Conservation (phyloP, 2,329 filamentous ascomycete species). For the Fusarium nelsonii region DNA sequence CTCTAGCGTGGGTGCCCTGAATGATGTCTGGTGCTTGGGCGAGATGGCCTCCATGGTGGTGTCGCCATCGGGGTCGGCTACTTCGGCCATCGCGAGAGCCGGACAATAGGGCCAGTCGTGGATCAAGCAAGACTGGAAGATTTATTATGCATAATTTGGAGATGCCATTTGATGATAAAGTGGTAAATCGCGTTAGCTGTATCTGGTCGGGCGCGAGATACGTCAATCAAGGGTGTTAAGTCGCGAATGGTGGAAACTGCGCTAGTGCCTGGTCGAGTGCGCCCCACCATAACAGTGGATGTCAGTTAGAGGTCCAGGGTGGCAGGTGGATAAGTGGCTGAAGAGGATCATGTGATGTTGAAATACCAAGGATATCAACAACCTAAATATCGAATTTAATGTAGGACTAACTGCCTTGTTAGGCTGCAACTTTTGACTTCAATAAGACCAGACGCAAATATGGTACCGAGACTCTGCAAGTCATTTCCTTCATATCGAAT, state of each 20-base stretch:
- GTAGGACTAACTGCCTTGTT: not conserved
- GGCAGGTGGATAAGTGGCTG: not conserved
- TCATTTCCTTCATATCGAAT: not conserved
- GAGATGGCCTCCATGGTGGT: constrained; percentile 47
- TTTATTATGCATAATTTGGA: constrained; percentile 14
- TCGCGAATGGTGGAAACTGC: constrained; percentile 27
- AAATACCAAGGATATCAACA: not conserved
- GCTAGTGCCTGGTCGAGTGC: not conserved
- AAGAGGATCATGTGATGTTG: constrained; percentile 31
- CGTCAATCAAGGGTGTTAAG: constrained; percentile 7
- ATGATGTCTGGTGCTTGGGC: constrained; percentile 46
- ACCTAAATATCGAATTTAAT: constrained; percentile 22
- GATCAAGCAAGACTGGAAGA: not conserved
- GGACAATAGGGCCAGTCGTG: not conserved
- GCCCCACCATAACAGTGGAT: not conserved
- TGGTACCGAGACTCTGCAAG: not conserved
- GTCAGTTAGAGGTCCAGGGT: not conserved
- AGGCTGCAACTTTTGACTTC: not conserved
- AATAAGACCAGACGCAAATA: not conserved
- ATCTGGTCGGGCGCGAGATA: constrained; percentile 3
- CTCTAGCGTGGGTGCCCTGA: constrained; percentile 47
- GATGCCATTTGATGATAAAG: constrained; percentile 37
- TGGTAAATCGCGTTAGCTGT: constrained; percentile 22
- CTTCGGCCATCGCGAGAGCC: constrained; percentile 47
- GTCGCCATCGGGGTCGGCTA: constrained; percentile 34